These are phyloP conservation scores for Tieghemostelium lacteum DNA, from an alignment of 78 protist genomes.

Conservation along the genomic window DNA sequence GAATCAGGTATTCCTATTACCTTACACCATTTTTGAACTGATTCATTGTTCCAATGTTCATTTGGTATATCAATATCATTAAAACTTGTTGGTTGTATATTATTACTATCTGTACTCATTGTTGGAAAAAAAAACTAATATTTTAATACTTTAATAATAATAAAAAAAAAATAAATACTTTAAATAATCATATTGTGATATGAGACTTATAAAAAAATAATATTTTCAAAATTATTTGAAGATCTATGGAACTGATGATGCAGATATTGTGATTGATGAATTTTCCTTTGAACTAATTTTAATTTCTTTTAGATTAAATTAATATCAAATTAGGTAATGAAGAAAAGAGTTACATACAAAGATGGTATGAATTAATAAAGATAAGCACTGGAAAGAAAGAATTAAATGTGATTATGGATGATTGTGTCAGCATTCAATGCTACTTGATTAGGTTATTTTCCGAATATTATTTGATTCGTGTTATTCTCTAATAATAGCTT, in stretches of 20 bases:
- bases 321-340: constrained; percentile 25
- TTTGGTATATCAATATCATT: too few species aligned
- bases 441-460: constrained; percentile 90
- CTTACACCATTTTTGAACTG: too few species aligned
- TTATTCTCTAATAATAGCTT: constrained; percentile 80
- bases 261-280: too few species aligned
- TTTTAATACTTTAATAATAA: too few species aligned
- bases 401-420: constrained; percentile 72
- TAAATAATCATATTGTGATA: too few species aligned
- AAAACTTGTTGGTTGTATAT: too few species aligned
- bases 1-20: too few species aligned
- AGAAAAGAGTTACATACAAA: constrained; percentile 77
- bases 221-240: too few species aligned
- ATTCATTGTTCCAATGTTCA: too few species aligned
- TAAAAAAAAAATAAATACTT: too few species aligned
- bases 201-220: constrained; percentile 6
- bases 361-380: neutral
- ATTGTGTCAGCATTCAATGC: constrained; percentile 86
- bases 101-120: constrained; percentile 26
- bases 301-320: too few species aligned
- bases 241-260: constrained; percentile 8
- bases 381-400: constrained; percentile 69
- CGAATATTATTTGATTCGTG: constrained; percentile 80
- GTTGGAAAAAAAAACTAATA: constrained; percentile 45
- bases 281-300: too few species aligned